Conservation (phyloP, 805 yeast genomes). For the Kodamaea kaohsiungensis region DNA sequence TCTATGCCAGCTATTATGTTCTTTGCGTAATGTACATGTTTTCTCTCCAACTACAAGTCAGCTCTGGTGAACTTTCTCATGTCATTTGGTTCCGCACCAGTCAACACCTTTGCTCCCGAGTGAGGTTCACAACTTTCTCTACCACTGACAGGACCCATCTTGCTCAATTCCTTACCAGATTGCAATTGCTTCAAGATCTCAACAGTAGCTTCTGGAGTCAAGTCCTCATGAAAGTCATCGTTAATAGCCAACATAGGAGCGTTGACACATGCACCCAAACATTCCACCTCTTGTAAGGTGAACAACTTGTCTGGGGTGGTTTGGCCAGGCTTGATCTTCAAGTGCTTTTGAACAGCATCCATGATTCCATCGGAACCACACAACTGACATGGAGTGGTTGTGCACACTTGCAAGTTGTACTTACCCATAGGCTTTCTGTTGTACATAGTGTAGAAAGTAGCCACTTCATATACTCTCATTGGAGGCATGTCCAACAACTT, state of each 20-base stretch:
- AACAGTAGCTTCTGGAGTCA: slow-evolving; percentile 65
- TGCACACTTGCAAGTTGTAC: slow-evolving; percentile 80
- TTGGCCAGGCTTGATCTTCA: slow-evolving; percentile 72
- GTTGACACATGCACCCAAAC: slow-evolving; percentile 89
- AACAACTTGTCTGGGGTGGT: slow-evolving; percentile 74
- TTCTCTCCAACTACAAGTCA: slow-evolving; percentile 49
- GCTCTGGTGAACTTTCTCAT: slow-evolving; percentile 70
- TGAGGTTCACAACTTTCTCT: slow-evolving; percentile 78
- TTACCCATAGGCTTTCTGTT: slow-evolving; percentile 85
- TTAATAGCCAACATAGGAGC: slow-evolving; percentile 87
- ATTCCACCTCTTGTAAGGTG: slow-evolving; percentile 85
- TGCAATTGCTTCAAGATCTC: slow-evolving; percentile 62
- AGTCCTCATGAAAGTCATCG: slow-evolving; percentile 82
- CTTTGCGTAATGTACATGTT: slow-evolving; percentile 1
- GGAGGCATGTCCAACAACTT: slow-evolving; percentile 85
- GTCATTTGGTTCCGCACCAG: slow-evolving; percentile 63
- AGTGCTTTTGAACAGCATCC: slow-evolving; percentile 61
- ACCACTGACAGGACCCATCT: slow-evolving; percentile 69
- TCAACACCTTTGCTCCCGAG: slow-evolving; percentile 65
- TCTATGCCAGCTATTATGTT: background rate
- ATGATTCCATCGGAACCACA: slow-evolving; percentile 81
- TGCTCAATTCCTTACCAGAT: slow-evolving; percentile 56
- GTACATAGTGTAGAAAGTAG: slow-evolving; percentile 90
- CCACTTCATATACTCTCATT: slow-evolving; percentile 92
- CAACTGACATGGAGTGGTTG: slow-evolving; percentile 87